Evolutionary conservation across 192 early-diverging fungal species (phyloP).

Genomic region (Coemansia sp.): DNA sequence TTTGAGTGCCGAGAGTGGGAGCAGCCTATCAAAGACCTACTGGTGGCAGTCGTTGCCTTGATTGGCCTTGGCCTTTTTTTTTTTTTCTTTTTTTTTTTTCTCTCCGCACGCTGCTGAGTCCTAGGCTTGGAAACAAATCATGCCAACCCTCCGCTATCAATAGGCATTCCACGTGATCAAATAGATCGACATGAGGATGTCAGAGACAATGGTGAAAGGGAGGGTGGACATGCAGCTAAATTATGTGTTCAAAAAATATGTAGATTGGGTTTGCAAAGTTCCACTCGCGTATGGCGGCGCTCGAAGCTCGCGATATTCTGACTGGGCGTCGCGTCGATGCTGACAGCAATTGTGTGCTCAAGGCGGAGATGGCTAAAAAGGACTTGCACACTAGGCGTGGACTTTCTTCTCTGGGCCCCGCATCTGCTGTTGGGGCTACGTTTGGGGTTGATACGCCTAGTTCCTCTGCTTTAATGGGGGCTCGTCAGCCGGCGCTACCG

Average conservation of each 20-base stretch:
- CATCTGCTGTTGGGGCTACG: conserved; percentile 35
- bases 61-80: no score
- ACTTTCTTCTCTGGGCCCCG: conserved; percentile 51
- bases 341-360: conserved; percentile 80
- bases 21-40: not conserved
- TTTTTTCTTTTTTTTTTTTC: no score
- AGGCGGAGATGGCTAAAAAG: conserved; percentile 99
- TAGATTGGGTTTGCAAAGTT: conserved; percentile 98
- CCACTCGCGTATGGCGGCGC: conserved; percentile 83
- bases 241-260: not conserved
- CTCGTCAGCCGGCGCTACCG: conserved; percentile 22
- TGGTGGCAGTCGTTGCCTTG: no score
- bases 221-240: not conserved
- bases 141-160: not conserved
- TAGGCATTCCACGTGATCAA: not conserved
- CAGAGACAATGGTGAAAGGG: not conserved
- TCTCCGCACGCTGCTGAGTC: no score
- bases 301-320: conserved; percentile 87
- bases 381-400: conserved; percentile 93
- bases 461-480: not conserved
- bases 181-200: not conserved
- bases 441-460: conserved; percentile 46
- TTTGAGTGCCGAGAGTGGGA: not conserved
- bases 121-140: conserved; percentile 32
- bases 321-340: conserved; percentile 90